phyloP scores from a whole-genome alignment of 1,284 basidiomycete genomes.

The Fomitopsis pinicola region DNA sequence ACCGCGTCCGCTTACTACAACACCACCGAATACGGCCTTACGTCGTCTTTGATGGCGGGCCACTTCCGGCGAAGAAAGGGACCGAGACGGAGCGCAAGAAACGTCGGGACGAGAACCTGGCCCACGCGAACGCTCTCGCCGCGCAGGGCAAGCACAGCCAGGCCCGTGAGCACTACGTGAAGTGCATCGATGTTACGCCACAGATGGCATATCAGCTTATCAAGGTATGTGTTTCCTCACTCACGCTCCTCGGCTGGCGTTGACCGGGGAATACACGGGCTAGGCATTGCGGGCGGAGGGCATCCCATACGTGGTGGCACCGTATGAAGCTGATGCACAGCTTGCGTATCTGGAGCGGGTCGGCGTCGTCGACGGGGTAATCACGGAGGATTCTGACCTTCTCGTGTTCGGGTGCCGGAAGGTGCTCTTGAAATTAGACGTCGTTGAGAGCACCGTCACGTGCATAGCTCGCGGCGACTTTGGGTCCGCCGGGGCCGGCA shows the following conservation, averaged over 20 bases:
- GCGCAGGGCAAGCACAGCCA: slow-evolving; percentile 75
- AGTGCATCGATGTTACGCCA: slow-evolving; percentile 94
- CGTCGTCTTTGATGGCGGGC: slow-evolving; percentile 96
- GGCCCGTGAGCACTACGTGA: slow-evolving; percentile 86
- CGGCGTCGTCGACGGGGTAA: slow-evolving; percentile 85
- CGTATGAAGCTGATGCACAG: slow-evolving; percentile 99
- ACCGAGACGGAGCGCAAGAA: slow-evolving; percentile 84
- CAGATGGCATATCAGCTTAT: slow-evolving; percentile 98
- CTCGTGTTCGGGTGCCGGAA: slow-evolving; percentile 93
- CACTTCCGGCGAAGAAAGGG: slow-evolving; percentile 88
- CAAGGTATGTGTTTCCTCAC: slow-evolving; percentile 54
- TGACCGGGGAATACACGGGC: slow-evolving; percentile 2
- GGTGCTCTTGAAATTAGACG: slow-evolving; percentile 85
- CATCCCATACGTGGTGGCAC: slow-evolving; percentile 89
- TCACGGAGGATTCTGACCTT: slow-evolving; percentile 98
- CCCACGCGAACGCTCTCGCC: slow-evolving; percentile 68
- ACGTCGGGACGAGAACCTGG: slow-evolving; percentile 61
- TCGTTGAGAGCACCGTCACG: slow-evolving; percentile 68
- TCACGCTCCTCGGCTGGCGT: neutral
- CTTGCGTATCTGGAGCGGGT: slow-evolving; percentile 86
- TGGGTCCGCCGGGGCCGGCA: slow-evolving; percentile 49
- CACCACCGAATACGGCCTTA: slow-evolving; percentile 87
- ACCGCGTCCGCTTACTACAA: slow-evolving; percentile 81
- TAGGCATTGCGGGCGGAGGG: slow-evolving; percentile 81
- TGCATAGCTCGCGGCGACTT: slow-evolving; percentile 81